Evolutionary conservation across 192 early-diverging fungal genomes (phyloP), one percentile per base, ranked within the genome.

Genomic region (Backusella westeae): DNA sequence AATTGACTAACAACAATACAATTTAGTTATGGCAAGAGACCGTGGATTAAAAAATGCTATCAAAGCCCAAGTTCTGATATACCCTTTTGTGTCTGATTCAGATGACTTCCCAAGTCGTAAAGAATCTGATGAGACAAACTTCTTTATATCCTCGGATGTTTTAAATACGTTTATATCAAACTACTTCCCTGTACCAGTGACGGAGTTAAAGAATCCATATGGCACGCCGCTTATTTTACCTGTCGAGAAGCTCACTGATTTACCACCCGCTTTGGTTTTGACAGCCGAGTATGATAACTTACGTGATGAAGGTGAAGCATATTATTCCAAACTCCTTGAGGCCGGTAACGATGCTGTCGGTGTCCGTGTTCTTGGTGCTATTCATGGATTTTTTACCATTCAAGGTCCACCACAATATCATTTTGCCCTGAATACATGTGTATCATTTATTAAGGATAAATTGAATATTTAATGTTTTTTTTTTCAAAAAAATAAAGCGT

Each of bases 271-370:
- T 29, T 66, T 78, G 7, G 65, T 78, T 6, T 38, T 78, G 7
- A 78, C 77, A 9, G 70, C 52, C 42, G 77, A 78, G 35, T 63
- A 38, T 41, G 77, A 78, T 67, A 56, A 67, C 6, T 59, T 78
- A 23, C 49, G 77, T 19, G 77, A 78, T 35, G 77, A 72, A 36
- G 77, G 77, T 67, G 77, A 78, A 46, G 69, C 56, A 3, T 78
- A 72, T 65, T 53, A 15, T 34, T 15, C 52, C 12, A 71, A 67
- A 2, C 46, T 78, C 9, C 14, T 71, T 15, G 8, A 67, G 23
- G 77, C 77, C 9, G 77, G 71, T 46, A 71, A 72, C 8, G 32
- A 71, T 8, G 63, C 63, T 39, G 59, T 70, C 6, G 85, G 83
- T 4, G 78, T 84, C 0, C 52, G 77, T 8, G 38, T 56, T 8